A percentile compares a stretch with the other conserved stretches of the same genome.
Conservation (phyloP, 2,329 filamentous ascomycete species). For the Xylaria sp. region DNA sequence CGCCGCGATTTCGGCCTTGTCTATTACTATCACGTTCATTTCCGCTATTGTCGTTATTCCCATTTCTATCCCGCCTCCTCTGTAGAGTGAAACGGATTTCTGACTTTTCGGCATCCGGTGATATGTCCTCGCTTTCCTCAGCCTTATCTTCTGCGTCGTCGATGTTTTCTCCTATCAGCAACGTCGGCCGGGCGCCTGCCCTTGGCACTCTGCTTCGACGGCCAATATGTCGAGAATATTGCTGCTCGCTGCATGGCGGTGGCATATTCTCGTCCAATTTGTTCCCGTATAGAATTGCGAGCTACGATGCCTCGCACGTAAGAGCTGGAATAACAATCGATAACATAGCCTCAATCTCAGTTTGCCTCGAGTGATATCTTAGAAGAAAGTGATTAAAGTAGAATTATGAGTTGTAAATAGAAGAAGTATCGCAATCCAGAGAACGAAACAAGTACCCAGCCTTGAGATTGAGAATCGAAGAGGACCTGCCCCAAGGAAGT, state of each 20-base stretch:
- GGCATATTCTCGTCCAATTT: slow-evolving; percentile 42
- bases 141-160: slow-evolving; percentile 23
- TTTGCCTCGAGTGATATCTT: not conserved
- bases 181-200: slow-evolving; percentile 31
- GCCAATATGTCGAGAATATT: slow-evolving; percentile 35
- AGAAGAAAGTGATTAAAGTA: slow-evolving; percentile 19
- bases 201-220: slow-evolving; percentile 35
- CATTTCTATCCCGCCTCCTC: slow-evolving; percentile 16
- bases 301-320: slow-evolving; percentile 45
- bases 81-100: slow-evolving; percentile 31
- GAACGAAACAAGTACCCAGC: slow-evolving; percentile 37
- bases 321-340: slow-evolving; percentile 34
- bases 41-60: slow-evolving; percentile 6
- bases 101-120: slow-evolving; percentile 33
- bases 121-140: slow-evolving; percentile 35
- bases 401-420: not conserved
- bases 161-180: slow-evolving; percentile 27
- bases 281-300: slow-evolving; percentile 18
- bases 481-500: slow-evolving; percentile 46
- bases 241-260: slow-evolving; percentile 37
- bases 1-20: not conserved
- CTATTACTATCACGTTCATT: slow-evolving; percentile 1
- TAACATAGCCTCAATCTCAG: slow-evolving; percentile 40
- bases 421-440: not conserved
- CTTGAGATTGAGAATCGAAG: slow-evolving; percentile 43